These are phyloP conservation scores for Aureobasidium mangrovei DNA, from an alignment of 2,329 filamentous ascomycete genomes.

Conservation along the genomic window DNA sequence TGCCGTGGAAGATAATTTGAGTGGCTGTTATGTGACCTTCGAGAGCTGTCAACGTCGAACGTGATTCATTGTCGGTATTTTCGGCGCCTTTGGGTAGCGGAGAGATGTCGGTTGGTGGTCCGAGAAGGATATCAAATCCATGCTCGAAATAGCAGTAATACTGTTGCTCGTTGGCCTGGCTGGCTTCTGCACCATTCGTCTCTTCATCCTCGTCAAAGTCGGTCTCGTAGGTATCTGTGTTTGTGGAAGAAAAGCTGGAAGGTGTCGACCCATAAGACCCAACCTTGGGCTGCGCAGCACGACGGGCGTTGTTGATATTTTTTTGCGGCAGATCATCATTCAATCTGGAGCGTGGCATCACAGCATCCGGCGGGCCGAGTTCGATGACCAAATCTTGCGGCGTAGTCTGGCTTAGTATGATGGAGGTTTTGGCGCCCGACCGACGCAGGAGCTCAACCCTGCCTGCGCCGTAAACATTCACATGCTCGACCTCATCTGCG, in stretches of 20 bases:
- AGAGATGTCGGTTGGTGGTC: slow-evolving; percentile 50
- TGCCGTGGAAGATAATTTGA: slow-evolving; percentile 88
- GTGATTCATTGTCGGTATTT: slow-evolving; percentile 17
- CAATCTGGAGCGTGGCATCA: slow-evolving; percentile 47
- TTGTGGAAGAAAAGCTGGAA: slow-evolving; percentile 31
- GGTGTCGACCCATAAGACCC: slow-evolving; percentile 24
- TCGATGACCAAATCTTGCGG: slow-evolving; percentile 87
- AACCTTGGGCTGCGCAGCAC: slow-evolving; percentile 12
- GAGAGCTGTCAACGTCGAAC: slow-evolving; percentile 9
- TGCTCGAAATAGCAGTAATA: slow-evolving; percentile 98
- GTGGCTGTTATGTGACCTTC: slow-evolving; percentile 63
- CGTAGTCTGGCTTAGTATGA: slow-evolving; percentile 75
- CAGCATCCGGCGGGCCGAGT: slow-evolving; percentile 85
- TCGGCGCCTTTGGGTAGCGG: slow-evolving; percentile 18
- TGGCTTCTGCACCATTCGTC: slow-evolving; percentile 43
- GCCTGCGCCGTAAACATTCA: slow-evolving; percentile 70
- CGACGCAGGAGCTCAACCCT: slow-evolving; percentile 69
- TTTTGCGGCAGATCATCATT: slow-evolving; percentile 2
- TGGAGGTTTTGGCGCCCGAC: slow-evolving; percentile 56
- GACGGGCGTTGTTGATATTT: slow-evolving; percentile 14
- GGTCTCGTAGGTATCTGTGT: slow-evolving; percentile 36
- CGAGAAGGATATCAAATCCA: slow-evolving; percentile 90
- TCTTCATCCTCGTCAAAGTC: slow-evolving; percentile 38
- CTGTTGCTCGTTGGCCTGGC: slow-evolving; percentile 60
- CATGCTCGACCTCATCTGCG: slow-evolving; percentile 80